phyloP scores from a whole-genome alignment of 768 basidiomycete genomes.

The Calocybe gangraenosa region DNA sequence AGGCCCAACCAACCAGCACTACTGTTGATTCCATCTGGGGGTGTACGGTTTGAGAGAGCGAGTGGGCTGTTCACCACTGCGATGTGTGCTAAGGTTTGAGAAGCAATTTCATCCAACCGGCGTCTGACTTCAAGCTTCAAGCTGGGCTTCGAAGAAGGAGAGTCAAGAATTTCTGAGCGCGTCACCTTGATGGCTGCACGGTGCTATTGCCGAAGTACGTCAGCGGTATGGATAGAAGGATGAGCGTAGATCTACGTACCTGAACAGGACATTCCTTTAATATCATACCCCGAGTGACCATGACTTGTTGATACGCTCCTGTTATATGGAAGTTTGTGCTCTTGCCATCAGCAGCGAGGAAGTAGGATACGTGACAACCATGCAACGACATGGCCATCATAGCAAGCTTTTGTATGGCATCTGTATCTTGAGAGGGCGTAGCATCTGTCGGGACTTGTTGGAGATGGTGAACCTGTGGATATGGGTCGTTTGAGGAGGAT shows the following conservation, averaged over 20 bases:
- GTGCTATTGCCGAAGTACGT: conserved; percentile 43
- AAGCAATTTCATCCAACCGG: conserved; percentile 90
- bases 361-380: conserved; percentile 80
- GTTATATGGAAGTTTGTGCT: conserved; percentile 90
- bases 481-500: conserved; percentile 26
- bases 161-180: conserved; percentile 90
- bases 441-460: conserved; percentile 25
- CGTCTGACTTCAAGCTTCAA: conserved; percentile 81
- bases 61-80: conserved; percentile 87
- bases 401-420: conserved; percentile 75
- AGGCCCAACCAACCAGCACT: conserved; percentile 85
- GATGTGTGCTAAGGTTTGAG: conserved; percentile 89
- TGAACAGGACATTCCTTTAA: conserved; percentile 86
- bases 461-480: no score
- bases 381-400: conserved; percentile 78
- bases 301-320: conserved; percentile 89
- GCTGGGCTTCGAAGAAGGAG: conserved; percentile 68
- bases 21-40: conserved; percentile 73
- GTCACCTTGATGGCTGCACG: conserved; percentile 86
- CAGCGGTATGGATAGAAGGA: conserved; percentile 15
- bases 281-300: conserved; percentile 84
- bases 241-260: conserved; percentile 36
- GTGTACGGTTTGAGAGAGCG: conserved; percentile 68
- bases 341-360: conserved; percentile 63
- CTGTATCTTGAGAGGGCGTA: conserved; percentile 48